Conservation (phyloP, 2,329 filamentous ascomycete species). For the Alternaria conjuncta region DNA sequence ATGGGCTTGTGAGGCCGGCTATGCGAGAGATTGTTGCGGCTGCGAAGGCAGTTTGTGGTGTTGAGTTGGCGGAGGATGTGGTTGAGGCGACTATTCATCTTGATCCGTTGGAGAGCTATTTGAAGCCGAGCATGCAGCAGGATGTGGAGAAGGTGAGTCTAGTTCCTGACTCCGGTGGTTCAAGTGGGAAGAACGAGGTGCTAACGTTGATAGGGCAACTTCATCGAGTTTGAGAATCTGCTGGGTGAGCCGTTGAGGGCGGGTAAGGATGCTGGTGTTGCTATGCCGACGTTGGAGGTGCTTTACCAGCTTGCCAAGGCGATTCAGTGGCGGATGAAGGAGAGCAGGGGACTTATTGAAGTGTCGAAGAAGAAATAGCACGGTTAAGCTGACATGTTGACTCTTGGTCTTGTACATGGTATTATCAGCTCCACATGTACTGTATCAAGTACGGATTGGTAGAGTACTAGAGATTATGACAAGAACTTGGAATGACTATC, state of each 20-base stretch:
- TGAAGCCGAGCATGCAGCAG: slow-evolving; percentile 62
- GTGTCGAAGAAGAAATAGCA: slow-evolving; percentile 24
- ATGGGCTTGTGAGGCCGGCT: slow-evolving; percentile 58
- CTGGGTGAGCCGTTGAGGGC: slow-evolving; percentile 64
- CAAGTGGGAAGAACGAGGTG: neutral
- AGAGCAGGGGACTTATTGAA: slow-evolving; percentile 50
- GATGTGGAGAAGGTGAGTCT: slow-evolving; percentile 57
- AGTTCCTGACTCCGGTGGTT: neutral
- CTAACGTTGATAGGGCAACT: slow-evolving; percentile 53
- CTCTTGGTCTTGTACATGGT: neutral
- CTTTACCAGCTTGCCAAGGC: slow-evolving; percentile 58
- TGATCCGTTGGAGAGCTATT: slow-evolving; percentile 58
- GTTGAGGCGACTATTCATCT: slow-evolving; percentile 55
- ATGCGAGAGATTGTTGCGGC: slow-evolving; percentile 60
- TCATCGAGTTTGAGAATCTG: slow-evolving; percentile 63
- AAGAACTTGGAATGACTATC: neutral
- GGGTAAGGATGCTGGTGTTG: slow-evolving; percentile 56
- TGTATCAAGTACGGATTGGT: neutral
- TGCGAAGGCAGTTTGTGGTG: slow-evolving; percentile 53
- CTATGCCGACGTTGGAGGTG: slow-evolving; percentile 57
- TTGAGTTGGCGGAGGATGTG: slow-evolving; percentile 53
- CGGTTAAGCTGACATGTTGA: neutral
- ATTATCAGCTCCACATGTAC: neutral
- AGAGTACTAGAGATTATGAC: too few relatives aligned
- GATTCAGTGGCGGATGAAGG: slow-evolving; percentile 58